Evolutionary conservation across 257 asterid species (phyloP).

Genomic region (Linderniella brevidens): DNA sequence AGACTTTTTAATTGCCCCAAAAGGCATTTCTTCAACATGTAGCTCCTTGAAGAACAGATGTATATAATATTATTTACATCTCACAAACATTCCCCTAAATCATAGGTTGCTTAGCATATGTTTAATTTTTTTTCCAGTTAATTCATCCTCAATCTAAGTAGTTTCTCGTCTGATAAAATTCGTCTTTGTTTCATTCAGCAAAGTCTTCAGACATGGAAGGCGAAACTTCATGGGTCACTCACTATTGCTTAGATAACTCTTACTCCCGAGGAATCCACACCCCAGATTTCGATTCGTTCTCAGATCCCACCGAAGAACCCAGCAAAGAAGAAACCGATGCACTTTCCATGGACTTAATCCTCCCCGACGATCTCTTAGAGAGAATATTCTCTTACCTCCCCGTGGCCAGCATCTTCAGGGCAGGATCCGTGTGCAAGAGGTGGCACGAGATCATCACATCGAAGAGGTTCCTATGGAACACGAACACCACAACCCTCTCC

Average conservation of each 20-base stretch:
- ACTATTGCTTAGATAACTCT: conserved; percentile 13
- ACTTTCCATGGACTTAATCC: conserved; percentile 42
- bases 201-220: conserved; percentile 43
- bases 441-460: conserved; percentile 75
- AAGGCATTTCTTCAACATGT: too few relatives aligned
- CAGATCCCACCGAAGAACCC: conserved; percentile 36
- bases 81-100: too few relatives aligned
- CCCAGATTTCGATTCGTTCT: conserved; percentile 23
- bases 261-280: conserved; percentile 14
- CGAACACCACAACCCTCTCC: conserved; percentile 14
- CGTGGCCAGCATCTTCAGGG: conserved; percentile 61
- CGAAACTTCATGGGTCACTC: conserved; percentile 75
- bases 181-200: conserved; percentile 7
- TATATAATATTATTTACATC: too few relatives aligned
- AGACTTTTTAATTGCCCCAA: too few relatives aligned
- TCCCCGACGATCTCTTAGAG: conserved; percentile 84
- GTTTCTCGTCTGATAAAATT: too few relatives aligned
- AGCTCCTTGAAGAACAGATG: too few relatives aligned
- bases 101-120: too few relatives aligned
- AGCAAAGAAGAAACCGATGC: conserved; percentile 25
- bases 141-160: too few relatives aligned
- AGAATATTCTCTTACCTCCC: conserved; percentile 73
- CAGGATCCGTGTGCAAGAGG: conserved; percentile 67
- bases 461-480: conserved; percentile 51
- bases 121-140: too few relatives aligned